Base-by-base conservation (phyloP, 2,329 filamentous ascomycete genomes). In the Magnaporthiopsis rhizophila region DNA sequence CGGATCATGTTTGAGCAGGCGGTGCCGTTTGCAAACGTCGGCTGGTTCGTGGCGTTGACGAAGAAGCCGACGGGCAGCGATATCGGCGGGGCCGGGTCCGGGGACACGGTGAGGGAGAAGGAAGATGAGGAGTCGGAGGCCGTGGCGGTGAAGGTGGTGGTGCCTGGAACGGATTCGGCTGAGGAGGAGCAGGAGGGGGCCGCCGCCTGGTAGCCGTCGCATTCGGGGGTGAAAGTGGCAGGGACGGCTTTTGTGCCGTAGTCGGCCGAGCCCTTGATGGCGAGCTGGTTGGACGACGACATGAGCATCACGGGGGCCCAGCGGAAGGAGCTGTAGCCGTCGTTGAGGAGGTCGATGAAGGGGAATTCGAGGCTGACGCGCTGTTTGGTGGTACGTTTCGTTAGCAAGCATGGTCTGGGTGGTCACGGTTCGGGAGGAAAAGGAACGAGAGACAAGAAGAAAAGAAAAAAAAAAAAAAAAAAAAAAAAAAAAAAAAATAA, bases 41-140 rank as follows among this genome's bases (percentile, higher is more conserved):
- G 81, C 70, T 86, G 83, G 69, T 85, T 85, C 3, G 82, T 84
- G 59, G 83, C 73, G 69, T 83, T 84, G 67, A 74, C 68, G 71
- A 80, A 79, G 64, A 83, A 79, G 0, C 69, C 68, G 4, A 82
- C 66, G 0, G 78, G 74, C 13, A 61, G 7, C 18, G 50, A 58
- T 62, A 11, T 8, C 34, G 4, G 36, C 70, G 59, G 59, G 65
- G 65, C 2, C 62, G 74, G 69, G 5, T 75, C 64, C 45, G 70
- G 69, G 63, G 74, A 65, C 66, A 72, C 75, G 28, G 58, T 13
- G n/a, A 63, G 56, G 18, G 58, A 59, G 70, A 79, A 79, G 64
- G 82, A 79, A 0, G 69, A 68, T 3, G 82, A 66, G 0, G 78
- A 74, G 64, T 76, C 80, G 0, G 74, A 71, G 21, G 21, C 57